Base-by-base conservation (phyloP, 345 rosid genomes). In the Sisymbrium irio region DNA sequence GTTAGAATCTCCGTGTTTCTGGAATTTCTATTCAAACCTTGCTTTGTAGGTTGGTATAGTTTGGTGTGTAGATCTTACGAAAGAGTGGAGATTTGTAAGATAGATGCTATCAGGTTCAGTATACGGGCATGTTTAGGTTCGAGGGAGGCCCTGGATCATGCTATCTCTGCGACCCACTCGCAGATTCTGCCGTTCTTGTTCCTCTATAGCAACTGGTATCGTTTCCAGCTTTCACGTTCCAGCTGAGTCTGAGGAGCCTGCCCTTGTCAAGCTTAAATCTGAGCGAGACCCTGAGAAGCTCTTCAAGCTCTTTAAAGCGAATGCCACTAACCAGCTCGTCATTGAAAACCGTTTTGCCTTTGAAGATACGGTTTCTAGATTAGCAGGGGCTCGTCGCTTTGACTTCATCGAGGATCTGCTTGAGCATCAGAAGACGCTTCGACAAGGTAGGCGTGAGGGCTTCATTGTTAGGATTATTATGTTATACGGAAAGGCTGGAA, bases 381-480 rank as follows among this genome's bases (percentile, higher is more conserved):
- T 91, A 71, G 89, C 88, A n/a, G 93, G 91, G 9, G 91, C 93
- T 20, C 67, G 80, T 18, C 77, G 93, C 42, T 75, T 87, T 73
- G 97, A 87, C 83, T 85, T 72, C 81, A 84, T 91, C 1, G 91
- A 87, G 78, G 77, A 85, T 44, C 76, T 91, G 61, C 96, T 91
- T 71, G 97, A 91, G 85, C 93, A 91, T 19, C 97, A 91, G 56
- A 91, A 89, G 87, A 72, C 81, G 42, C 89, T 91, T 74, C 85
- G 82, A 0, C 97, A 91, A 69, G 93, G 97, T 40, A 83, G 91
- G 60, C 96, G 97, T 1, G 93, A 91, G 74, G 97, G 96, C 11
- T 89, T 89, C 70, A 73, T 89, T 14, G 85, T 89, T 72, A 87
- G 96, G 82, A 89, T 91, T 65, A 91, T 91, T 18, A 87, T 85